Evolutionary conservation across 352 stramenopile species (phyloP), one percentile per base, ranked within the genome.

Genomic region (Phytophthora litchii): DNA sequence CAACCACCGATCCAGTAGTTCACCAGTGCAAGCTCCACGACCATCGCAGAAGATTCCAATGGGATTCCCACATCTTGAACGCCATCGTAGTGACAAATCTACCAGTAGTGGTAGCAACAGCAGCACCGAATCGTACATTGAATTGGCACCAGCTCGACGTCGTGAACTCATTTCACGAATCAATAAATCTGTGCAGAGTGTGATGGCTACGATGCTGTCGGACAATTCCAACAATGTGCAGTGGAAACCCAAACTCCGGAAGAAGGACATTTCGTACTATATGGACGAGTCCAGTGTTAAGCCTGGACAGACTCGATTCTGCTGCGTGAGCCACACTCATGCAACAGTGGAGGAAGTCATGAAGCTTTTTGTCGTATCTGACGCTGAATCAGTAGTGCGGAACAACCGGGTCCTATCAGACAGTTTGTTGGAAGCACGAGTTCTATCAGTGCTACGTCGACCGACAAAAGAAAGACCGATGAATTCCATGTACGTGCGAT

Each of bases 401-500:
- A 80, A 82, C 57, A 72, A 72, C 44, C 72, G 78, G 13, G 52
- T 88, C 31, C 9, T 83, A 11, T 78, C 74, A 20, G 70, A 85
- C 43, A 82, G 66, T 54, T 29, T 88, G 13, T 43, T 83, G n/a
- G 70, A 81, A 27, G 52, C 78, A 23, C 67, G 67, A 9, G 31
- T 88, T 1, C 46, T 88, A 3, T 68, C 62, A 12, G 73, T 83
- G 4, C 56, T 88, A 13, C 61, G 61, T 23, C 36, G 38, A 19
- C 69, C 72, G n/a, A 81, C 72, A 1, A 43, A 41, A 17, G 41
- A 80, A 13, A 47, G 62, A 12, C 78, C 74, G 0, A 78, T 78
- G 51, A 61, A 54, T 13, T 84, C 63, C 11, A 54, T 64, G 52
- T 72, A 76, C 64, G 49, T 80, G 35, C 44, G 63, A 10, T 76